Conservation (phyloP, 768 basidiomycete genomes). For the Russula emetica region DNA sequence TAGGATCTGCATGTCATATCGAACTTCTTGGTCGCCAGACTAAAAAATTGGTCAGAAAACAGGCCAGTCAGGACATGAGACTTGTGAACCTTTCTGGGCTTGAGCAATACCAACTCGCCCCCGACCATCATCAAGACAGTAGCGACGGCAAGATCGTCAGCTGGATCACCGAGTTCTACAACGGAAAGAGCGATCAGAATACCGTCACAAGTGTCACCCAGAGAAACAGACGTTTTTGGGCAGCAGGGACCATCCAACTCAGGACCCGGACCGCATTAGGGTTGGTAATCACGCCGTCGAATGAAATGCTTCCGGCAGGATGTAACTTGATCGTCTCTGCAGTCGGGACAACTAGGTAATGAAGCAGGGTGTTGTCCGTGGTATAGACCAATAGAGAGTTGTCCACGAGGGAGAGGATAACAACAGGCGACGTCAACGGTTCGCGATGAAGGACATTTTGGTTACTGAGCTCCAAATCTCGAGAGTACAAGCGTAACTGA, state of each 20-base stretch:
- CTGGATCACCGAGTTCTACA: conserved; percentile 88
- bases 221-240: conserved; percentile 76
- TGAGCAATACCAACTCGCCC: conserved; percentile 81
- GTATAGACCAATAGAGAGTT: conserved; percentile 94
- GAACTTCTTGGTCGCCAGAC: conserved; percentile 84
- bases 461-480: conserved; percentile 81
- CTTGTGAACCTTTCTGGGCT: conserved; percentile 71
- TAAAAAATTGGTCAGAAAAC: conserved; percentile 32
- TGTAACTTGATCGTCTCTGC: conserved; percentile 79
- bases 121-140: conserved; percentile 96
- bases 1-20: conserved; percentile 95
- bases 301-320: conserved; percentile 91
- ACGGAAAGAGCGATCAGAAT: conserved; percentile 18
- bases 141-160: conserved; percentile 86
- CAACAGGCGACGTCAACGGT: conserved; percentile 66
- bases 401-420: conserved; percentile 89
- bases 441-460: conserved; percentile 83
- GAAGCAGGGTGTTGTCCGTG: conserved; percentile 86
- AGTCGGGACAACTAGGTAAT: conserved; percentile 87
- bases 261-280: conserved; percentile 83
- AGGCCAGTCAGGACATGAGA: background rate
- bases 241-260: conserved; percentile 94
- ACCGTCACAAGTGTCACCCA: background rate
- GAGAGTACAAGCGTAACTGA: conserved; percentile 89
- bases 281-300: conserved; percentile 80